These are phyloP conservation scores for Gentiana macrophylla DNA, from an alignment of 257 asterid species.

Conservation along the genomic window DNA sequence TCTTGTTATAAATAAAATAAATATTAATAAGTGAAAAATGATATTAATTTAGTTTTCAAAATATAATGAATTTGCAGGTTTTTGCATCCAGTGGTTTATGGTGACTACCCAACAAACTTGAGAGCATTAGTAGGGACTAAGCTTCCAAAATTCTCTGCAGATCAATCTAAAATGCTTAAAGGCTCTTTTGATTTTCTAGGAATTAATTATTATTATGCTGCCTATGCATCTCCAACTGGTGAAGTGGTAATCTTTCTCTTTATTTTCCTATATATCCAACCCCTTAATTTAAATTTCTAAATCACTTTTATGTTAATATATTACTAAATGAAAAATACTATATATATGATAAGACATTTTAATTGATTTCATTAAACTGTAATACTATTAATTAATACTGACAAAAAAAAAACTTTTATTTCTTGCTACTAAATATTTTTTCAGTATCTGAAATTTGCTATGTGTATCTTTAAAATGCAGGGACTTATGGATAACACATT, in stretches of 20 bases:
- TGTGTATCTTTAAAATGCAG: background rate
- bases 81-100: background rate
- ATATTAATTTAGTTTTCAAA: background rate
- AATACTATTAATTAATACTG: constrained; percentile 14
- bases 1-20: too few relatives aligned
- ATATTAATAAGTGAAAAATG: too few relatives aligned
- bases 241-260: too few relatives aligned
- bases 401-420: background rate
- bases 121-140: background rate
- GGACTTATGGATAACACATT: constrained; percentile 6
- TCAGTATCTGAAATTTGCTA: too few relatives aligned
- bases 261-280: background rate
- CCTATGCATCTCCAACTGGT: constrained; percentile 16
- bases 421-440: too few relatives aligned
- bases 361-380: background rate
- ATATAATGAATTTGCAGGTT: background rate
- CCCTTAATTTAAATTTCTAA: too few relatives aligned
- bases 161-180: constrained; percentile 4
- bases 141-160: constrained; percentile 1
- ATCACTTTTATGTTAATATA: constrained; percentile 1
- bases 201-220: constrained; percentile 13
- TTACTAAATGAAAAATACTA: too few relatives aligned
- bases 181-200: constrained; percentile 12
- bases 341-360: too few relatives aligned
- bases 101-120: constrained; percentile 6